Base-by-base conservation (phyloP, 2,329 filamentous ascomycete species). In the Talaromyces pinophilus region DNA sequence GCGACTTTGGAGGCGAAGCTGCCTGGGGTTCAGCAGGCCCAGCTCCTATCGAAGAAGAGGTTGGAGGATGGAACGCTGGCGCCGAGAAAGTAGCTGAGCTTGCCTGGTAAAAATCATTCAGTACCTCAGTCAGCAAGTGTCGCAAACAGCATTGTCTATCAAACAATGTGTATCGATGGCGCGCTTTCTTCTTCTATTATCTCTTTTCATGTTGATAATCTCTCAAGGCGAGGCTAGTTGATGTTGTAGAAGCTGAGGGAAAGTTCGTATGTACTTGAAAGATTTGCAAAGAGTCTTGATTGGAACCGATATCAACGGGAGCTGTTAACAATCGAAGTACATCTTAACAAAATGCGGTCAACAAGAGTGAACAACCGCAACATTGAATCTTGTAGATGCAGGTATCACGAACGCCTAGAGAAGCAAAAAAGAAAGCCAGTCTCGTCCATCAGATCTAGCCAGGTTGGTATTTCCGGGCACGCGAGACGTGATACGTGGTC, bases 41-140 rank as follows among this genome's bases (percentile, higher is more conserved):
- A 11, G 25, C 50, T 52, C 33, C 61, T n/a, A 17, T 48, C n/a
- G 48, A 57, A 5, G 50, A 13, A 28, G 50, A 30, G 8, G 30
- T 22, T 22, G 64, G 40, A 3, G 64, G 59, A 30, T 66, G 64
- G 64, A 40, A 55, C 22, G 13, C 30, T 63, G 40, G 52, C 10
- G 30, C 13, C 13, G 62, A 38, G 15, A 40, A 40, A 59, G 1
- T n/a, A 25, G 52, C 46, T 28, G 52, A 33, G 55, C 19, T 63
- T 30, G 28, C 50, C 25, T 64, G 62, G 62, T 64, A 59, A 40
- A n/a, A 11, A 17, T 38, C 22, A 3, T 44, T 17, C 22, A 13
- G n/a, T 62, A 17, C 19, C 44, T 42, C 30, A 54, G 57, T n/a
- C n/a, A 44, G 22, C 57, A 42, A 38, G 52, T 38, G 52, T 15